phyloP scores from a whole-genome alignment of 495 filamentous ascomycete species.

The Evernia prunastri region DNA sequence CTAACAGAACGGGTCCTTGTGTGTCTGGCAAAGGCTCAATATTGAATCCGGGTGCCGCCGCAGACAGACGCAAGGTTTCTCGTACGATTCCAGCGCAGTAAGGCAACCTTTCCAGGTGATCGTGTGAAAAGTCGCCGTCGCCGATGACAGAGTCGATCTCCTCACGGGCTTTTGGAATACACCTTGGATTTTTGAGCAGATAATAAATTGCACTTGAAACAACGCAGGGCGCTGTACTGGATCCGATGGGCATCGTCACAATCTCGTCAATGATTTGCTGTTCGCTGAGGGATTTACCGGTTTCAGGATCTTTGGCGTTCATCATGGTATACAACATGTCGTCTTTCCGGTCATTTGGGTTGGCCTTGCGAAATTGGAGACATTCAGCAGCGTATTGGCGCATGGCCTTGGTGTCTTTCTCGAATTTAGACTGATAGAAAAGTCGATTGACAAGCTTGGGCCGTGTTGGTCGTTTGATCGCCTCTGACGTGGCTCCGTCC shows the following conservation, averaged over 20 bases:
- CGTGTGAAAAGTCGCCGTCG: conserved; percentile 32
- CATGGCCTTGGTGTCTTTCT: conserved; percentile 50
- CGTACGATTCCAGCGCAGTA: conserved; percentile 63
- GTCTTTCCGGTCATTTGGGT: conserved; percentile 56
- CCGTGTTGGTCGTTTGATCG: conserved; percentile 37
- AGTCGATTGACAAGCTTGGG: conserved; percentile 39
- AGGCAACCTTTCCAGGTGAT: conserved; percentile 57
- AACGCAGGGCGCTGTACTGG: conserved; percentile 41
- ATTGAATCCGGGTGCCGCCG: conserved; percentile 61
- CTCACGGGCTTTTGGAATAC: conserved; percentile 33
- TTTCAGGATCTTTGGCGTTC: conserved; percentile 57
- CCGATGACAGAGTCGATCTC: conserved; percentile 41
- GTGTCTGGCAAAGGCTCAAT: conserved; percentile 47
- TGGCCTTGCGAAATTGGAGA: conserved; percentile 47
- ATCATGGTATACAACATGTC: conserved; percentile 69
- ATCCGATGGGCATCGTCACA: conserved; percentile 44
- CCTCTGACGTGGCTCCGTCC: conserved; percentile 39
- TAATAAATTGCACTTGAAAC: conserved; percentile 43
- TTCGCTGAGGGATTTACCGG: conserved; percentile 55
- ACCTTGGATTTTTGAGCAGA: conserved; percentile 36
- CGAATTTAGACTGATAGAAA: conserved; percentile 43
- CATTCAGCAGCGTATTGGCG: conserved; percentile 52
- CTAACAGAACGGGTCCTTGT: conserved; percentile 44
- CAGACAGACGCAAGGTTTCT: conserved; percentile 63
- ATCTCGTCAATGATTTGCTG: conserved; percentile 62